Evolutionary conservation across 2,329 filamentous ascomycete genomes (phyloP).

Genomic region (Cladosporium colombiae): DNA sequence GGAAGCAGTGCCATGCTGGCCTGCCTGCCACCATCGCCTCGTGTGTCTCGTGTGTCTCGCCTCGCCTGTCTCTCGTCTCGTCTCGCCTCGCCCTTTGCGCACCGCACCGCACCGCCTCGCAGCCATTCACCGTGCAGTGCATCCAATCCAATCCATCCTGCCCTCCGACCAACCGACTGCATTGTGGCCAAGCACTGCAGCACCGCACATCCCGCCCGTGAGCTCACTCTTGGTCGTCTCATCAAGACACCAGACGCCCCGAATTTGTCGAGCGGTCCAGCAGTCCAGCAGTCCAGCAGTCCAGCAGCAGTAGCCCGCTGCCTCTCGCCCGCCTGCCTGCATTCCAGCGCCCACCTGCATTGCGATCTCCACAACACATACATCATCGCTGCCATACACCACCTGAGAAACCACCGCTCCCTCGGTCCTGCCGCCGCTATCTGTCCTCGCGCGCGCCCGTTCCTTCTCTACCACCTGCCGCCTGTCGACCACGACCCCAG

Average conservation of each 20-base stretch:
- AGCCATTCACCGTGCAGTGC: not conserved
- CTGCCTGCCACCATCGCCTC: not conserved
- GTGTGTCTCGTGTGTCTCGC: not conserved
- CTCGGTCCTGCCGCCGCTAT: not conserved
- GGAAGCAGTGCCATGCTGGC: not conserved
- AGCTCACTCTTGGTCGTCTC: not conserved
- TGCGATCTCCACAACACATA: constrained; percentile 18
- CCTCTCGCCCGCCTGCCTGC: not conserved
- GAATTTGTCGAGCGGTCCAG: not conserved
- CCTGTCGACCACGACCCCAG: not conserved
- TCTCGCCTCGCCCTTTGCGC: not conserved
- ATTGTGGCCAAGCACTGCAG: constrained; percentile 12
- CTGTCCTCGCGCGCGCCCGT: not conserved
- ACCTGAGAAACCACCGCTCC: not conserved
- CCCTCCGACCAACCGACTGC: no score
- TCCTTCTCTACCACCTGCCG: not conserved
- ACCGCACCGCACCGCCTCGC: not conserved
- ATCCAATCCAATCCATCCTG: no score
- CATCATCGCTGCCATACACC: not conserved
- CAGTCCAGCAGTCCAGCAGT: not conserved
- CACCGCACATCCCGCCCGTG: not conserved
- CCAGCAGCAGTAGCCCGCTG: not conserved
- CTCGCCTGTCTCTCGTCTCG: not conserved
- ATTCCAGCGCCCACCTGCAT: constrained; percentile 14
- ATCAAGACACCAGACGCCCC: not conserved